Base-by-base conservation (phyloP, 768 basidiomycete genomes). In the Suillus cothurnatus region DNA sequence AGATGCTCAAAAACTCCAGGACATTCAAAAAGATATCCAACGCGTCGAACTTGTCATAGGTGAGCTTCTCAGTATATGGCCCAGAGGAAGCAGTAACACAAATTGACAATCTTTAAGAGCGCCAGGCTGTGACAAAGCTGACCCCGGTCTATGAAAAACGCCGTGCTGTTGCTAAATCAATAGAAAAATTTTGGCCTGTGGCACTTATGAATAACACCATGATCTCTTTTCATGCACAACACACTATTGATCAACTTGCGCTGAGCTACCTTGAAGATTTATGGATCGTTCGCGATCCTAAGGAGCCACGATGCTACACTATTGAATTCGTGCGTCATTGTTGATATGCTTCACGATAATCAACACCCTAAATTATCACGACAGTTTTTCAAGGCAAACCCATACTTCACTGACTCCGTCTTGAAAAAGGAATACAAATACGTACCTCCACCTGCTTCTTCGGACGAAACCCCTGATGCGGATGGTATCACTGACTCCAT, bases 361-460 rank as follows among this genome's bases (percentile, higher is more conserved):
- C 0, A 32, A 55, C 59, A 55, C 32, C n/a, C 63, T 71, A 60
- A 72, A 43, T 11, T 36, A 26, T 23, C 17, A 60, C 23, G 53
- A 36, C 71, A 95, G 93, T 73, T 91, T 73, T 95, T 94, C 83
- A 92, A 91, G 76, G 85, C 93, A 72, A 95, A 95, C 79, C 91
- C 91, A 26, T 92, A 86, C 80, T 95, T 95, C 80, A 80, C 81
- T 26, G 87, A 94, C 76, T 80, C 80, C 55, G 85, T 93, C 45
- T 76, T 95, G 73, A 92, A 87, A 77, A 95, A 95, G 79, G 91
- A 90, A 74, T 95, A 86, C 82, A 91, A 89, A 75, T 91, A 86
- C 73, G 76, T 84, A 15, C 82, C 87, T 26, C 82, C 86, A 4
- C 79, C 85, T 47, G 80, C 80, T 28, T 82, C 84, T 61, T 80